Conservation (phyloP, 2,329 filamentous ascomycete genomes). For the Curvularia lunata region DNA sequence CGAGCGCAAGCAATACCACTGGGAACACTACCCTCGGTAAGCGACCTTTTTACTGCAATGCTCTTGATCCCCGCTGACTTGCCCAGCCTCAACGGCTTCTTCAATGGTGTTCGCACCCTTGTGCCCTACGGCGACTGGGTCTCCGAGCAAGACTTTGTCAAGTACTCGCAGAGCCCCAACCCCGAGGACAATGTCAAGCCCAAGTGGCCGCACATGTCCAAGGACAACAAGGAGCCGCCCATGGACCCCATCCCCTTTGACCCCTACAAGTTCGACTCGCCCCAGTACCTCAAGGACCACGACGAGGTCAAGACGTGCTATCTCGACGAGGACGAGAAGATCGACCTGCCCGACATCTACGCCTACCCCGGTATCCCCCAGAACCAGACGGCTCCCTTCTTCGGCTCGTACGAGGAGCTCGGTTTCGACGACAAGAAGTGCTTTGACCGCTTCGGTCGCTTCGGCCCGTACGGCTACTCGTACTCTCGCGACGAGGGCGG, state of each 20-base stretch:
- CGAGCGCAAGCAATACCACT: slow-evolving; percentile 50
- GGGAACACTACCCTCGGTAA: slow-evolving; percentile 55
- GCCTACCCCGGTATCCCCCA: slow-evolving; percentile 65
- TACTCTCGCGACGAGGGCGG: slow-evolving; percentile 55
- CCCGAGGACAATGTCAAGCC: slow-evolving; percentile 48
- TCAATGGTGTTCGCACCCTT: slow-evolving; percentile 56
- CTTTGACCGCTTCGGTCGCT: slow-evolving; percentile 59
- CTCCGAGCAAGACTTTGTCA: slow-evolving; percentile 54
- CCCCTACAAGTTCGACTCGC: slow-evolving; percentile 54
- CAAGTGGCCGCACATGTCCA: slow-evolving; percentile 44
- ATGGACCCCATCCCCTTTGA: slow-evolving; percentile 52
- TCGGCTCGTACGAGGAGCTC: slow-evolving; percentile 57
- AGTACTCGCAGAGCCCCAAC: slow-evolving; percentile 48
- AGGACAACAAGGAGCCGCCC: slow-evolving; percentile 48
- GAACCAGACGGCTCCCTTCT: slow-evolving; percentile 56
- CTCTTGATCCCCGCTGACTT: slow-evolving; percentile 21
- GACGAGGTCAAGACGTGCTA: slow-evolving; percentile 66
- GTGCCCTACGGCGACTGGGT: slow-evolving; percentile 52
- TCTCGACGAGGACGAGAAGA: slow-evolving; percentile 64
- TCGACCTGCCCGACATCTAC: slow-evolving; percentile 67
- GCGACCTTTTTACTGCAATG: slow-evolving; percentile 2
- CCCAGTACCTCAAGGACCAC: slow-evolving; percentile 56
- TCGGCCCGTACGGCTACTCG: slow-evolving; percentile 59
- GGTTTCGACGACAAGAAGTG: slow-evolving; percentile 57
- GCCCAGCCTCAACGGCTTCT: slow-evolving; percentile 54